Evolutionary conservation across 2,329 filamentous ascomycete genomes (phyloP), one percentile per base, ranked within the genome.

Genomic region (Alternaria consortialis): DNA sequence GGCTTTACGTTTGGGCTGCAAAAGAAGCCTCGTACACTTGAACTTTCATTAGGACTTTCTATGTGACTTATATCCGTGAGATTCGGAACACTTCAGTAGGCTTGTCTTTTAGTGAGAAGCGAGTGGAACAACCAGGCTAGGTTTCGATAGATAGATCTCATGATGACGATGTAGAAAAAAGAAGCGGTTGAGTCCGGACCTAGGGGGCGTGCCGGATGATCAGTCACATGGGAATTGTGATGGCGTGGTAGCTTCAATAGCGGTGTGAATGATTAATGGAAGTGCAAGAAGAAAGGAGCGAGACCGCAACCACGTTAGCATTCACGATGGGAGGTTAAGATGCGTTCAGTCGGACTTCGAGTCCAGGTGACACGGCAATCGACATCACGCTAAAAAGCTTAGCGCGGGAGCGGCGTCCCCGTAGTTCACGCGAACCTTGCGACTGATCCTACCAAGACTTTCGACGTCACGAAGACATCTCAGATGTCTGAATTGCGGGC

Each of bases 401-500:
- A 54, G 64, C 59, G 43, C 47, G 40, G 53, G 44, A 54, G 46
- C 40, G 34, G 47, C 55, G 36, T 37, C 23, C 40, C 48, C 54
- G 29, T 54, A 51, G 47, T 61, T 23, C 58, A 66, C 62, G 63
- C 62, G 64, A 65, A 44, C 60, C 57, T 53, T 42, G 52, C 64
- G 47, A 59, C 57, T 67, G 65, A 67, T 65, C 48, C 53, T 23
- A 42, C 47, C 36, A 48, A 46, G 34, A 34, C 47, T 53, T 11
- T 42, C 55, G 32, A 60, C 56, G 56, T 69, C 67, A 69, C 65
- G 51, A 56, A 58, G 40, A 56, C 57, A 53, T 23, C 51, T 64
- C 61, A 66, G 37, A 64, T 66, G 63, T 51, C 27, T 53, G 25
- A n/a, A 44, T 54, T 44, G 9, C 44, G 23, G 25, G 40, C 31